Evolutionary conservation across 2,329 filamentous ascomycete genomes (phyloP), one percentile per base, ranked within the genome.

Genomic region (Aspergillus luchuensis): DNA sequence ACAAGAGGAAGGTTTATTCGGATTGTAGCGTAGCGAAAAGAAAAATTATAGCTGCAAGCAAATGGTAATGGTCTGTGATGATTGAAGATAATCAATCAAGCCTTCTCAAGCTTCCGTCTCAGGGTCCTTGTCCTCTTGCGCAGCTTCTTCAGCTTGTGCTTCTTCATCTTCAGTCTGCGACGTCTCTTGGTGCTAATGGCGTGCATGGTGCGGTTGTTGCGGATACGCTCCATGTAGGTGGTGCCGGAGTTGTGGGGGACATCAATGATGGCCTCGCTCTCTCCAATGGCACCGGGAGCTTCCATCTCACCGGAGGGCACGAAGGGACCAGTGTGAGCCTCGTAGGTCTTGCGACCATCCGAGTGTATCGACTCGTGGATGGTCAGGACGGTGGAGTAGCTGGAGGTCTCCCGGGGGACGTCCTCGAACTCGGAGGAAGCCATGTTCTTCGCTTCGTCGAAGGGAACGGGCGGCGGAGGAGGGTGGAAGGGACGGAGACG

Each of bases 81-180:
- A 36, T 13, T 11, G 11, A 36, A 13, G 5, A 2, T 2, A 28
- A 2, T 36, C 30, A 33, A 56, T 71, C 70, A 78, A 56, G 85
- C 81, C 72, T 88, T 85, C 71, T 90, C 91, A 71, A 95, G 82
- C 82, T 93, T 96, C 75, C 92, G 88, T 75, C 94, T 89, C 82
- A 92, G 78, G 75, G 91, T 94, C 76, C 94, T 87, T 73, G 94
- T 97, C 79, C 88, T 86, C 84, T 90, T 91, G 91, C 97, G 92
- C 69, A 98, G 83, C 87, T 99, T 99, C 92, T 97, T 98, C 80
- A 97, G 97, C 88, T 99, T 99, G 86, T 98, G 94, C 87, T 98
- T 99, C 91, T 99, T 99, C 93, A 99, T 99, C 87, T 92, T 97
- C 73, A 97, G 81, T 82, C 95, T 96, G 74, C 92, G 85, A 79